Conservation (phyloP, 2,329 filamentous ascomycete genomes). For the Gremmenia infestans region DNA sequence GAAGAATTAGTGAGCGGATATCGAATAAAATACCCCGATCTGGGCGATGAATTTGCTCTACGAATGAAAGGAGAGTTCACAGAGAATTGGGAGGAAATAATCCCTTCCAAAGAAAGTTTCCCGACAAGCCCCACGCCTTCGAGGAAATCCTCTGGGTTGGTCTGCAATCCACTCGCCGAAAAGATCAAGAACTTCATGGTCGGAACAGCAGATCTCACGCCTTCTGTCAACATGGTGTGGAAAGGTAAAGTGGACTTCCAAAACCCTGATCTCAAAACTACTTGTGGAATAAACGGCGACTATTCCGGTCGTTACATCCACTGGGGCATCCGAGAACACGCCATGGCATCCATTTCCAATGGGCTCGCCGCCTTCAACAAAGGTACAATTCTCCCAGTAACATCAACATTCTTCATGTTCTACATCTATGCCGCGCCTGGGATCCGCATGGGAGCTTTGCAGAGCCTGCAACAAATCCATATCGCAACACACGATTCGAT, state of each 20-base stretch:
- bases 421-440: constrained; percentile 54
- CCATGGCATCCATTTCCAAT: constrained; percentile 54
- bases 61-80: constrained; percentile 45
- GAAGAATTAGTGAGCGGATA: constrained; percentile 39
- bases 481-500: constrained; percentile 58
- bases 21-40: constrained; percentile 41
- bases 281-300: constrained; percentile 49
- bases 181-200: constrained; percentile 46
- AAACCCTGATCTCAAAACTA: constrained; percentile 34
- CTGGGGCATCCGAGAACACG: constrained; percentile 57
- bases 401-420: constrained; percentile 60
- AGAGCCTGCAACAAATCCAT: constrained; percentile 51
- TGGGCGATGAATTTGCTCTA: constrained; percentile 43
- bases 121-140: constrained; percentile 44
- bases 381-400: constrained; percentile 52
- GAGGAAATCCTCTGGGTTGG: constrained; percentile 43
- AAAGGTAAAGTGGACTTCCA: constrained; percentile 48
- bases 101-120: constrained; percentile 38
- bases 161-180: constrained; percentile 48
- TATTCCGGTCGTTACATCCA: constrained; percentile 53
- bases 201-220: constrained; percentile 48
- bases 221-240: constrained; percentile 53
- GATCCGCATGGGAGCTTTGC: constrained; percentile 55
- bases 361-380: constrained; percentile 54
- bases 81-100: constrained; percentile 43